Percentiles rank a stretch among this genome's conserved stretches.
These are phyloP conservation scores for Bipolaris zeicola DNA, from an alignment of 2,329 filamentous ascomycete species.

Conservation along the genomic window DNA sequence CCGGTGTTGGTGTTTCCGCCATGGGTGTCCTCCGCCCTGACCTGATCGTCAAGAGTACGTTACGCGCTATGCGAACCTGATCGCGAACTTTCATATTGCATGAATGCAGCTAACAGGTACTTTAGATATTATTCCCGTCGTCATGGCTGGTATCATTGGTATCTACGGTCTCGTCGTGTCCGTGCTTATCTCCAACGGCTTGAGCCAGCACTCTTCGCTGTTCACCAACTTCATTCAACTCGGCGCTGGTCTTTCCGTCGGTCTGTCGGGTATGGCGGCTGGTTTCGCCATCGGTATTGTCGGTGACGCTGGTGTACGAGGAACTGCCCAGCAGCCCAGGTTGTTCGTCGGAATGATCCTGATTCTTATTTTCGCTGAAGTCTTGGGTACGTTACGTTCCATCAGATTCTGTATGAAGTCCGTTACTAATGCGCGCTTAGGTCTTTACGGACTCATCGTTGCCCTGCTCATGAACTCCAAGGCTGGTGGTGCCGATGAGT, in stretches of 20 bases:
- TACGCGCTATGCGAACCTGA: not conserved
- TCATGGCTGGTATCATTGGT: conserved; percentile 99
- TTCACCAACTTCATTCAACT: conserved; percentile 61
- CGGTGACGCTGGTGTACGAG: conserved; percentile 84
- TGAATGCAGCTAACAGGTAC: conserved; percentile 18
- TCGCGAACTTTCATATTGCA: not conserved
- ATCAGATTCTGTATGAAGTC: not conserved
- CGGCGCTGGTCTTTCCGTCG: conserved; percentile 61
- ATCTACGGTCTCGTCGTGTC: conserved; percentile 71
- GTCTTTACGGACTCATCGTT: conserved; percentile 99
- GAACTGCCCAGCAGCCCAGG: conserved; percentile 81
- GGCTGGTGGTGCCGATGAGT: conserved; percentile 48
- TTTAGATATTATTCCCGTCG: conserved; percentile 96
- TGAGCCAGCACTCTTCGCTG: conserved; percentile 54
- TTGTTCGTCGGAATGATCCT: conserved; percentile 98
- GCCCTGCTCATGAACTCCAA: conserved; percentile 99
- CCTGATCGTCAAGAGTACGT: conserved; percentile 98
- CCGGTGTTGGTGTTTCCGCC: conserved; percentile 95
- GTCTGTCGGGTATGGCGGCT: conserved; percentile 88
- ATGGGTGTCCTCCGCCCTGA: conserved; percentile 99
- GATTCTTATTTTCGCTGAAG: conserved; percentile 99
- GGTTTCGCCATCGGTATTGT: conserved; percentile 73
- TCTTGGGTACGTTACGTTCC: conserved; percentile 73
- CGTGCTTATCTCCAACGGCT: conserved; percentile 60
- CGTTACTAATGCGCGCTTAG: conserved; percentile 51